A percentile compares a stretch with the other conserved stretches of the same genome.
phyloP scores from a whole-genome alignment of 768 basidiomycete genomes.

The Favolaschia claudopus region DNA sequence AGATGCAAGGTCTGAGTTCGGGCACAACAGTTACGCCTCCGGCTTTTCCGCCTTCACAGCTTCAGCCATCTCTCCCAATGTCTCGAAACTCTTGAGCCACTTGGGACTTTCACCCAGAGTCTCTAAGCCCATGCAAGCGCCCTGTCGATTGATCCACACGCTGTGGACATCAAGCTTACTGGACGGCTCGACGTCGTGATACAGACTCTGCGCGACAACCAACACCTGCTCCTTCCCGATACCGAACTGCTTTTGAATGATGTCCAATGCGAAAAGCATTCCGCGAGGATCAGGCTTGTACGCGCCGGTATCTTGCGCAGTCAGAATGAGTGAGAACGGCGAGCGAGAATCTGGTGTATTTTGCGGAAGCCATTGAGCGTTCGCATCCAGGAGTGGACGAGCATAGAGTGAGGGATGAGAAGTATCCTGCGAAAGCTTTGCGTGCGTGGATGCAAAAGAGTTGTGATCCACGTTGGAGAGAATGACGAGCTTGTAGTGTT shows the following conservation, averaged over 20 bases:
- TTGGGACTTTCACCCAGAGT: conserved; percentile 33
- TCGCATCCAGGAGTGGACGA: conserved; percentile 40
- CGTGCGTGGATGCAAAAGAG: conserved; percentile 69
- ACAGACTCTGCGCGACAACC: conserved; percentile 71
- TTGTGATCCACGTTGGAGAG: conserved; percentile 78
- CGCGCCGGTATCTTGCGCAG: conserved; percentile 75
- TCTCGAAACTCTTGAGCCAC: conserved; percentile 64
- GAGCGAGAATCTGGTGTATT: conserved; percentile 52
- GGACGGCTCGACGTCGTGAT: conserved; percentile 73
- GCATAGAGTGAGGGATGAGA: conserved; percentile 38
- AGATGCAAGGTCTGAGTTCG: too few species aligned
- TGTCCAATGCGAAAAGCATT: conserved; percentile 57
- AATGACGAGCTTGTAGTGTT: conserved; percentile 73
- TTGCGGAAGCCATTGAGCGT: conserved; percentile 53
- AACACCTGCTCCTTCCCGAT: conserved; percentile 57
- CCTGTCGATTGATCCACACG: conserved; percentile 72
- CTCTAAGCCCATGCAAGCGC: conserved; percentile 52
- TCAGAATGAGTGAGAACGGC: conserved; percentile 71
- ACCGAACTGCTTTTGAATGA: conserved; percentile 50
- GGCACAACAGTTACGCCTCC: too few species aligned
- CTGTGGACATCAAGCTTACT: conserved; percentile 60
- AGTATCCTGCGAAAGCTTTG: conserved; percentile 55
- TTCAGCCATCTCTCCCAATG: conserved; percentile 65
- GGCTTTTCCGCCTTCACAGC: conserved; percentile 55
- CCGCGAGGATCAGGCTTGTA: conserved; percentile 74